Evolutionary conservation across 169 alveolate species (phyloP), one percentile per base, ranked within the genome.

Genomic region (Eimeria acervulina): DNA sequence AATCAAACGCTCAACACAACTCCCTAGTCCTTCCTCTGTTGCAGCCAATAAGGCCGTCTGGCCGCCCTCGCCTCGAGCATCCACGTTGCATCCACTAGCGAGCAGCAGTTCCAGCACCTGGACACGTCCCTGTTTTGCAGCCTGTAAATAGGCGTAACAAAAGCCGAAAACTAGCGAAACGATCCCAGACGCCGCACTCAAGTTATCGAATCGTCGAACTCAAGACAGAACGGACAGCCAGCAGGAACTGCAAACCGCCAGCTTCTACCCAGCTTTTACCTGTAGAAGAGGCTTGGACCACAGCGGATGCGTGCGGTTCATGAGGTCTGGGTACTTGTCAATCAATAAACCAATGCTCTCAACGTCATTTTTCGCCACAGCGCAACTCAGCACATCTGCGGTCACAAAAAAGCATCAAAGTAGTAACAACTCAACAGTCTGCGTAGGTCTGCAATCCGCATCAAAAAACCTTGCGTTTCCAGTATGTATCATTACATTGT

Each of bases 221-320:
- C n/a, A 55, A 15, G 19, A 12, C 63, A 55, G 59, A 26, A n/a
- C 44, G 8, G 66, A 8, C 13, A 78, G 26, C 40, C 23, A 21
- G 5, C 88, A n/a, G 8, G 7, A 1, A 21, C 19, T 42, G 88
- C 66, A 78, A n/a, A 47, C 4, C 97, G 72, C 90, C 95, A 85
- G 93, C 90, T 5, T n/a, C n/a, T n/a, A n/a, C n/a, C n/a, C n/a
- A n/a, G n/a, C 98, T 95, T 98, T 95, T 8, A 98, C 99, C 97
- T 98, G 99, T 13, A 98, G 95, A 72, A 95, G 96, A 42, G 99
- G 99, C 36, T 94, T 88, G 78, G 98, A 97, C 99, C 99, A 98
- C 44, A 98, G 96, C 47, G 95, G 97, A 81, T 98, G 99, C 40
- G 97, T 97, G 63, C 98, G 93, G 90, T 96, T 96, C 95, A 98